Percentiles rank a stretch among this genome's conserved stretches.
Conservation (phyloP, 495 filamentous ascomycete genomes). For the Trichoderma asperelloides region DNA sequence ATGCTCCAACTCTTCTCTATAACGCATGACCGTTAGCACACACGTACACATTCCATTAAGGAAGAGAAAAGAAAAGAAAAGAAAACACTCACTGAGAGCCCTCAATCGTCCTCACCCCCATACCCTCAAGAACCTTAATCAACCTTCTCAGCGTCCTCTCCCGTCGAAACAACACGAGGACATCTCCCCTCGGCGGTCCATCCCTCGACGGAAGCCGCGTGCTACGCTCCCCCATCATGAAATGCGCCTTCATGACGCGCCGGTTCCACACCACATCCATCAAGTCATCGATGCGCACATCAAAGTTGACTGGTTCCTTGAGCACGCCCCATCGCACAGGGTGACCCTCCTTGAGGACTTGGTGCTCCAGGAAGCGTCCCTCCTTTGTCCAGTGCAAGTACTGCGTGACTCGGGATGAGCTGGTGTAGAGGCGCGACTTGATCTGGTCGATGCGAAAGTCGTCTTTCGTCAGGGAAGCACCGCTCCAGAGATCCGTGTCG, state of each 20-base stretch:
- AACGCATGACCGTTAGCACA: background rate
- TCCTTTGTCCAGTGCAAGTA: conserved; percentile 39
- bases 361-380: conserved; percentile 33
- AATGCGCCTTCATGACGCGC: background rate
- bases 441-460: conserved; percentile 42
- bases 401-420: conserved; percentile 33
- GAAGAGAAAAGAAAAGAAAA: background rate
- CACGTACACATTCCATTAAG: background rate
- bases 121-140: background rate
- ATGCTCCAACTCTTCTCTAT: background rate
- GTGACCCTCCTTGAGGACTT: conserved; percentile 32
- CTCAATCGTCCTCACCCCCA: background rate
- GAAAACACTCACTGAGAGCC: background rate
- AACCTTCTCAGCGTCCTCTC: conserved; percentile 3
- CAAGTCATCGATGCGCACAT: conserved; percentile 25
- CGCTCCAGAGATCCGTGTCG: conserved; percentile 32
- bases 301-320: conserved; percentile 37
- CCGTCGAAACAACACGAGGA: background rate
- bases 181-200: background rate
- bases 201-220: background rate
- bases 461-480: conserved; percentile 26
- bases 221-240: background rate
- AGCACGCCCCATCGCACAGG: conserved; percentile 34
- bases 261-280: conserved; percentile 23
- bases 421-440: conserved; percentile 30